Evolutionary conservation across 2,329 filamentous ascomycete genomes (phyloP), one percentile per base, ranked within the genome.

Genomic region (Lasiodiplodia sp.): DNA sequence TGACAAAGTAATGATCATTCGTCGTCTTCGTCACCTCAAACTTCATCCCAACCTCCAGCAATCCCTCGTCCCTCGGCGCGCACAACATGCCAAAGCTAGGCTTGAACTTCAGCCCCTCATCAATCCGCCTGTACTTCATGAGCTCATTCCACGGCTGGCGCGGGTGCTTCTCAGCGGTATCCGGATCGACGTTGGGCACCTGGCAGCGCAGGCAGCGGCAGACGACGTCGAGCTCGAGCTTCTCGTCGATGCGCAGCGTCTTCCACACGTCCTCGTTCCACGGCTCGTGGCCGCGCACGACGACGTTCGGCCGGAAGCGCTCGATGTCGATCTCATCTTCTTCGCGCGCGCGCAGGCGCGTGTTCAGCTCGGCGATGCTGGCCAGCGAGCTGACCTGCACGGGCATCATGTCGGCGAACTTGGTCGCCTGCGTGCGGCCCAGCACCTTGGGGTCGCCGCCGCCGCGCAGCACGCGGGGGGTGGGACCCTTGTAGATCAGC

Each of bases 11-110:
- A 80, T 91, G 88, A 66, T 85, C 78, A 51, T 83, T 80, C 58
- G 88, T 90, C 71, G 86, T 85, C 73, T 85, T 84, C 70, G 84
- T 78, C 3, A 90, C 86, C 72, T 88, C 85, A 69, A 91, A 78
- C 73, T 77, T 82, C 83, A 87, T 88, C 0, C 88, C 88, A 12
- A 90, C 85, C 68, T 82, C 81, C 11, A 91, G 74, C 58, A 79
- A 75, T 0, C 87, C 87, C 70, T 88, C 87, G 53, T 88, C 81
- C 69, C 84, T 81, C 18, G 89, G 88, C 65, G 87, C 86, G 74
- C 87, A 86, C 73, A 90, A 75, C 89, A 91, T 90, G 1, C 88
- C 88, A 80, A 90, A 90, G 72, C 88, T 90, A 51, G 88, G 88
- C 79, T 90, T 90, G 71, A 82, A 90, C 77, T 83, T 89, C 31